Evolutionary conservation across 139 green algal species (phyloP).

Genomic region (Limnomonas spitsbergensis): DNA sequence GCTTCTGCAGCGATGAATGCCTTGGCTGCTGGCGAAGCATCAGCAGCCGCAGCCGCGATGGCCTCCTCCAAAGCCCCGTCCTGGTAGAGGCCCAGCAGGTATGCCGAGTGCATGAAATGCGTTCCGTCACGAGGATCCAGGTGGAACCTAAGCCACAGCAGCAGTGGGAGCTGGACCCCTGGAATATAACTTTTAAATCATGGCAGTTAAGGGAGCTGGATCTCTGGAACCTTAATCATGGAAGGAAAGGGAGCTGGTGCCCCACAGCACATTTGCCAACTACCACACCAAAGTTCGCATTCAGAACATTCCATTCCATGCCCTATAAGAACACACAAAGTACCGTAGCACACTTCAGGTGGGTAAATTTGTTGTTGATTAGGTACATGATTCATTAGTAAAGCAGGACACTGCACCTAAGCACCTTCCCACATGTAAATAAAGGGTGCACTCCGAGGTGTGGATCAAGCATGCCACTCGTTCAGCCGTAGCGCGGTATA

Average conservation of each 20-base stretch:
- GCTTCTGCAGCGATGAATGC: background rate
- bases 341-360: no score
- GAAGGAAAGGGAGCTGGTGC: background rate
- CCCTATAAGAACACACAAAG: background rate
- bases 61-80: background rate
- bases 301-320: background rate
- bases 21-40: background rate
- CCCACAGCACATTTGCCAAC: background rate
- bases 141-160: constrained; percentile 12
- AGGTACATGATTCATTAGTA: no score
- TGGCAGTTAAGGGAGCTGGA: background rate
- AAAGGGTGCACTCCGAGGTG: no score
- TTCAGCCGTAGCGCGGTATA: no score
- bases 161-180: no score
- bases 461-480: no score
- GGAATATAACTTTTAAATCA: background rate
- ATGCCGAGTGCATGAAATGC: constrained; percentile 25
- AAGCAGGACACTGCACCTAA: no score
- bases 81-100: constrained; percentile 25
- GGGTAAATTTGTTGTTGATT: no score
- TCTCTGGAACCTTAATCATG: background rate
- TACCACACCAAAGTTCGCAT: background rate
- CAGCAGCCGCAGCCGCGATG: background rate
- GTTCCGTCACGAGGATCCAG: constrained; percentile 10
- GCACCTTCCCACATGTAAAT: no score